Evolutionary conservation across 176 grass and related monocot genomes (phyloP).

Genomic region (Lolium perenne): DNA sequence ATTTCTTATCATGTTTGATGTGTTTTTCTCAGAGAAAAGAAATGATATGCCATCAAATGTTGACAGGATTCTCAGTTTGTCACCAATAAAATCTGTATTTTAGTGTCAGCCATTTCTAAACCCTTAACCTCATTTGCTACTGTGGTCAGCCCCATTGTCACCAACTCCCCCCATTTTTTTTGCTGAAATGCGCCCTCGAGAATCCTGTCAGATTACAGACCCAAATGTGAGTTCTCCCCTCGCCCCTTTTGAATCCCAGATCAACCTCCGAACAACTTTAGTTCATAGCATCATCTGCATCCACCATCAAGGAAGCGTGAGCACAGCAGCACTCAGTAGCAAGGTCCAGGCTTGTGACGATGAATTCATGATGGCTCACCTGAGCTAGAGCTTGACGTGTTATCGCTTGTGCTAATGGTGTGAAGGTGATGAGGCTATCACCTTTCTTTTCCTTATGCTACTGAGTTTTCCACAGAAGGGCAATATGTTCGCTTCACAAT

Average conservation of each 20-base stretch:
- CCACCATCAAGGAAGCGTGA: not conserved
- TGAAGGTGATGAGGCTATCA: not conserved
- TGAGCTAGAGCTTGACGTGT: not conserved
- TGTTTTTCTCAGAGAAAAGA: conserved; percentile 1
- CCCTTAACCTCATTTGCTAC: not conserved
- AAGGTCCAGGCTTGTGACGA: not conserved
- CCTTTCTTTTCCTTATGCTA: not conserved
- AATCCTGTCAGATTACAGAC: not conserved
- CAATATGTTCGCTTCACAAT: not conserved
- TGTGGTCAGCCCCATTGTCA: not conserved
- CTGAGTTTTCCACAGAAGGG: not conserved
- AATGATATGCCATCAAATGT: not conserved
- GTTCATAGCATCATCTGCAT: not conserved
- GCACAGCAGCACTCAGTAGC: not conserved
- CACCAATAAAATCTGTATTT: not conserved
- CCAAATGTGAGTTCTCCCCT: conserved; percentile 6
- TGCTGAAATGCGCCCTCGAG: not conserved
- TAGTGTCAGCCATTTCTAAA: not conserved
- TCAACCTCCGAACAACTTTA: not conserved
- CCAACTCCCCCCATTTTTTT: conserved; percentile 16
- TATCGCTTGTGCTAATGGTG: not conserved
- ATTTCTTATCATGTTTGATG: conserved; percentile 10
- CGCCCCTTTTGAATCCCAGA: not conserved
- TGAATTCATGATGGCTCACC: not conserved
- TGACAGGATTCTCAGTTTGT: not conserved